Base-by-base conservation (phyloP, 2,329 filamentous ascomycete species). In the Colletotrichum filicis region DNA sequence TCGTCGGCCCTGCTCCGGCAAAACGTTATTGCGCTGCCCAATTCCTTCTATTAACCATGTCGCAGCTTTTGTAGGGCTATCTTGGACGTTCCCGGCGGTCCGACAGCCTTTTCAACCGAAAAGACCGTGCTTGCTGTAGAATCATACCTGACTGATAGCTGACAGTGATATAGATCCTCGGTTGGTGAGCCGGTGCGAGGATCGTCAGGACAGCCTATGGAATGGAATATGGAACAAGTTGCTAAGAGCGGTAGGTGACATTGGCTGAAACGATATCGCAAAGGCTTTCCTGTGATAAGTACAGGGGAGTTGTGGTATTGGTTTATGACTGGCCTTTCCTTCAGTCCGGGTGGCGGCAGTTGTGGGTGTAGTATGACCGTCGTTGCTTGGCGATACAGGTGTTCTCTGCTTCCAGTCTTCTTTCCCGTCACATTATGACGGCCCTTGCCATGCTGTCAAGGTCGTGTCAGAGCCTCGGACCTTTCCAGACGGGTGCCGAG, bases 81-180 rank as follows among this genome's bases (percentile, higher is more conserved):
- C 30, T 32, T 53, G 42, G 46, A n/a, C 12, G 16, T 26, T 55
- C 16, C 60, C 32, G 70, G 46, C 32, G 46, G 56, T n/a, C 49
- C 60, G 55, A 22, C 55, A 19, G 19, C 24, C 30, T 49, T 64
- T 35, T 42, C 4, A 57, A 61, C 56, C 53, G 32, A 26, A 65
- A 68, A 59, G 42, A 49, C 24, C 68, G 66, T 52, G 71, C 24
- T 19, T 19, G 35, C 46, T 49, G 66, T 59, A 53, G 26, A 61
- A 30, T 60, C 35, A 73, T 71, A 60, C 67, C 59, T 30, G 67
- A 26, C 58, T 67, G 30, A 70, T 71, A 71, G 37, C 32, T 65
- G 32, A 58, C 32, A 37, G 61, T 71, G 24, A 57, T 73, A 73
- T 71, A 71, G 71, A 73, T 73, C 35, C 60, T 73, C 71, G 71